Percentiles rank a stretch among this genome's conserved stretches.
These are phyloP conservation scores for Colletotrichum higginsianum DNA, from an alignment of 2,329 filamentous ascomycete genomes.

Conservation along the genomic window DNA sequence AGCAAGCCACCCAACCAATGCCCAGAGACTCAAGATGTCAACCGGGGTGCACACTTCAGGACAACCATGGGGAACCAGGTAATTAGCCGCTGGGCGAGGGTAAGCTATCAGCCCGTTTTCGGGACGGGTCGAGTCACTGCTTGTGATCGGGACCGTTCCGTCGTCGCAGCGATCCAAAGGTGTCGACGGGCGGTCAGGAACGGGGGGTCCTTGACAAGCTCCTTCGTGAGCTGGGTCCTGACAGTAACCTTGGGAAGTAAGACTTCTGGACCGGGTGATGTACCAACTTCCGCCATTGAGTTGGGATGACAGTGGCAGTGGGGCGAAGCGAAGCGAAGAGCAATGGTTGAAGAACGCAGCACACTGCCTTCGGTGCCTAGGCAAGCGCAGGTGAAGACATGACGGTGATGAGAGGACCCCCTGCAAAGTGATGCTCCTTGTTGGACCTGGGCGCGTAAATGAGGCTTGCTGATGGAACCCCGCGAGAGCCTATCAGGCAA, in stretches of 20 bases:
- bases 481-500: slow-evolving; percentile 60
- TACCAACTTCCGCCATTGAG: slow-evolving; percentile 9
- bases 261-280: slow-evolving; percentile 30
- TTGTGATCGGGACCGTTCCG: slow-evolving; percentile 28
- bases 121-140: slow-evolving; percentile 33
- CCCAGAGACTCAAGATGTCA: slow-evolving; percentile 3
- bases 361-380: slow-evolving; percentile 23
- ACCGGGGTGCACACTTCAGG: not conserved
- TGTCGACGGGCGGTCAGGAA: slow-evolving; percentile 24
- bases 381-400: slow-evolving; percentile 37
- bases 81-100: slow-evolving; percentile 22
- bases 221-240: not conserved
- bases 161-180: slow-evolving; percentile 11
- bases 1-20: slow-evolving; percentile 8
- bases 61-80: slow-evolving; percentile 12
- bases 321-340: slow-evolving; percentile 53
- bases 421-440: slow-evolving; percentile 51
- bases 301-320: slow-evolving; percentile 47
- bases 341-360: slow-evolving; percentile 5
- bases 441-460: slow-evolving; percentile 65
- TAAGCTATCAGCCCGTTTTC: slow-evolving; percentile 22
- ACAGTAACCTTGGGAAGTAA: not conserved
- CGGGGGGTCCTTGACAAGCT: slow-evolving; percentile 5
- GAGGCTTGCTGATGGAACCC: slow-evolving; percentile 64
- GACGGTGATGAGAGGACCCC: slow-evolving; percentile 51